These are phyloP conservation scores for Aspergillus sp. DNA, from an alignment of 2,329 filamentous ascomycete species.

Conservation along the genomic window DNA sequence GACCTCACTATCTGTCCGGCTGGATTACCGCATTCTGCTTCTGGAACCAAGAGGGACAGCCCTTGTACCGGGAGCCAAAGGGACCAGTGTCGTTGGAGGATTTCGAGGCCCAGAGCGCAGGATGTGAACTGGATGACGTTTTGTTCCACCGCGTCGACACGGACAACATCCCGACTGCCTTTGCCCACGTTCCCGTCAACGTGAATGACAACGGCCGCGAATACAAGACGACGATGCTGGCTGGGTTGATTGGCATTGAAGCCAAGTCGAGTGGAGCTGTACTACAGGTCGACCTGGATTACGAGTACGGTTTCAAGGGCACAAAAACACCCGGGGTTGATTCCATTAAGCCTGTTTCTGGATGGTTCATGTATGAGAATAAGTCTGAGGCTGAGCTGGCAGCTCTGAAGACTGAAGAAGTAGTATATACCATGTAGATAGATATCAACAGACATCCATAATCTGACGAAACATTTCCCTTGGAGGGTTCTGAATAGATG, in stretches of 20 bases:
- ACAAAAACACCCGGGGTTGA: not conserved
- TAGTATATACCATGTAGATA: too few relatives aligned
- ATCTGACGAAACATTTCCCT: too few relatives aligned
- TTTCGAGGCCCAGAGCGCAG: too few relatives aligned
- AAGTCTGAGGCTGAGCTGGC: not conserved
- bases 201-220: conserved; percentile 27
- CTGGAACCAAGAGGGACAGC: conserved; percentile 35
- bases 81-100: too few relatives aligned
- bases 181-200: conserved; percentile 25
- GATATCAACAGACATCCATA: too few relatives aligned
- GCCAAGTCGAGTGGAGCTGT: not conserved
- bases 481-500: too few relatives aligned
- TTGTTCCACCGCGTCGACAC: conserved; percentile 18
- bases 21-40: conserved; percentile 48
- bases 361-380: not conserved
- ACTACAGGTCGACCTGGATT: not conserved
- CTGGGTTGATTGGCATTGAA: not conserved
- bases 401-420: too few relatives aligned
- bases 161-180: conserved; percentile 19
- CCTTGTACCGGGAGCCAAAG: conserved; percentile 5
- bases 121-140: conserved; percentile 8
- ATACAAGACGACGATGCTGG: conserved; percentile 1
- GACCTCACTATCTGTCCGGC: conserved; percentile 35
- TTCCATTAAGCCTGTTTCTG: not conserved
- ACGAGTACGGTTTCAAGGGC: too few relatives aligned